phyloP scores from a whole-genome alignment of 257 asterid genomes.

The Lycium ferocissimum region DNA sequence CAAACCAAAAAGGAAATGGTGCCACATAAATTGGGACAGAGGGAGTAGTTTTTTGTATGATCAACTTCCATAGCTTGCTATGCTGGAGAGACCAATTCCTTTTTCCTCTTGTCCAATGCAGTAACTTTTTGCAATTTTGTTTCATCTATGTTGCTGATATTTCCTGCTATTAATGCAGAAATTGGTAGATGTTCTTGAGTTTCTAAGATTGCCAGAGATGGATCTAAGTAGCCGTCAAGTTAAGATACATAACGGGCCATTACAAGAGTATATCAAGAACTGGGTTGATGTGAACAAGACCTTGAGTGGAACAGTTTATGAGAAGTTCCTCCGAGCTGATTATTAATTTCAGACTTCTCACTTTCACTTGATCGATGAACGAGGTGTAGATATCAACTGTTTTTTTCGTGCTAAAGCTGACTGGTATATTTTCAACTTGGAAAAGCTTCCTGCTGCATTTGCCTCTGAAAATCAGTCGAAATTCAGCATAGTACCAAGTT shows the following conservation, averaged over 20 bases:
- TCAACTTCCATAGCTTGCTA: not conserved
- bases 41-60: not conserved
- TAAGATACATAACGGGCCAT: conserved; percentile 88
- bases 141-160: conserved; percentile 15
- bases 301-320: conserved; percentile 74
- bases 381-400: conserved; percentile 36
- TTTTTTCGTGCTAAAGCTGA: conserved; percentile 24
- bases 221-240: conserved; percentile 78
- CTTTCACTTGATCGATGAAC: conserved; percentile 43
- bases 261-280: conserved; percentile 69
- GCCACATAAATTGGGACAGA: no score
- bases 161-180: conserved; percentile 52
- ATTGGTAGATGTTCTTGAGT: conserved; percentile 68
- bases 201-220: conserved; percentile 73
- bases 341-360: conserved; percentile 40
- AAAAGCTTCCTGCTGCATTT: conserved; percentile 29
- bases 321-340: conserved; percentile 70
- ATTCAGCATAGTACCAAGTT: conserved; percentile 13
- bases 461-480: not conserved
- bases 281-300: conserved; percentile 76
- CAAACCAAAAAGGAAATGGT: no score
- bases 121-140: not conserved
- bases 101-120: not conserved
- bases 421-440: conserved; percentile 34
- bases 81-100: not conserved